phyloP scores from a whole-genome alignment of 2,329 filamentous ascomycete genomes.

The Nothophoma quercina region DNA sequence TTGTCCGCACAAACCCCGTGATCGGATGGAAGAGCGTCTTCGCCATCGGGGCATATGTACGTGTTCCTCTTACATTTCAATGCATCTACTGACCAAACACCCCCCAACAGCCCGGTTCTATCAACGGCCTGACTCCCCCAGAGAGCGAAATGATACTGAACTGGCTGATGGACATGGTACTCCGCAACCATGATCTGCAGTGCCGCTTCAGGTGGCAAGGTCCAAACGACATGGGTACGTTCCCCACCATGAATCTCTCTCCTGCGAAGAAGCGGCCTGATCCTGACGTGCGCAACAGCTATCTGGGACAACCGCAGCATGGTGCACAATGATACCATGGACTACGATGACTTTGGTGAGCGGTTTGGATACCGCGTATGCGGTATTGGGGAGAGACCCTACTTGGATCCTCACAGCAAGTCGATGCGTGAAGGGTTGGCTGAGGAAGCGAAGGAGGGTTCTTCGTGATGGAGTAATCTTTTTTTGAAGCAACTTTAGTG shows the following conservation, averaged over 20 bases:
- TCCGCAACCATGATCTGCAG: conserved; percentile 53
- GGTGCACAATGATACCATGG: conserved; percentile 56
- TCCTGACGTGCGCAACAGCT: conserved; percentile 35
- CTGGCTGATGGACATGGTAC: conserved; percentile 47
- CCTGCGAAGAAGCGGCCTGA: neutral
- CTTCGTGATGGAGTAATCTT: no score
- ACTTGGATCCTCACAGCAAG: conserved; percentile 59
- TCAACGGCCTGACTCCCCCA: conserved; percentile 54
- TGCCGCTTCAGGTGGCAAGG: conserved; percentile 54
- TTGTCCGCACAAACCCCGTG: conserved; percentile 65
- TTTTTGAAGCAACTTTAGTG: no score
- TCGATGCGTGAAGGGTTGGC: conserved; percentile 53
- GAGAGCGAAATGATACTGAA: conserved; percentile 53
- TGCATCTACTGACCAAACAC: no score
- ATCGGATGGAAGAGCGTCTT: conserved; percentile 64
- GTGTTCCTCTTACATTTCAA: neutral
- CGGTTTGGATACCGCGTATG: conserved; percentile 62
- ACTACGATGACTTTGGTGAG: conserved; percentile 66
- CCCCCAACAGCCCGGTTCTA: conserved; percentile 15
- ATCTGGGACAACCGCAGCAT: conserved; percentile 70
- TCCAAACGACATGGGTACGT: conserved; percentile 55
- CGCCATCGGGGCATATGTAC: conserved; percentile 49
- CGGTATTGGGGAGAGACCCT: conserved; percentile 63
- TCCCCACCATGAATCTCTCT: neutral
- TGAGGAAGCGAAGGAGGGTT: neutral